Conservation (phyloP, 2,329 filamentous ascomycete species). For the Microdochium nivale region DNA sequence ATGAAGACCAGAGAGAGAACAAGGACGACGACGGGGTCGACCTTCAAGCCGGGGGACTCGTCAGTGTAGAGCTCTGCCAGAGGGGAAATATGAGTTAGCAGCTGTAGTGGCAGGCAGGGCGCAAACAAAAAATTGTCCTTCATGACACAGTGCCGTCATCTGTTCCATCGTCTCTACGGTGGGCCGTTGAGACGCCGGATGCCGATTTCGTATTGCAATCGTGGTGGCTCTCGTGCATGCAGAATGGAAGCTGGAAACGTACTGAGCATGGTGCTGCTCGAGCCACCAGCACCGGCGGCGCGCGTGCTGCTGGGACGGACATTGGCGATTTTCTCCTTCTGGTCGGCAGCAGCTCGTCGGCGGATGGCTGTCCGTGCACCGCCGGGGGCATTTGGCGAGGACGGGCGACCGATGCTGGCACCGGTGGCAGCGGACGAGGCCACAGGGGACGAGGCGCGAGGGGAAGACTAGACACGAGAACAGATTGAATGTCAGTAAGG, state of each 20-base stretch:
- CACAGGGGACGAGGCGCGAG: slow-evolving; percentile 50
- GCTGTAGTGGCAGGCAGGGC: too few species aligned
- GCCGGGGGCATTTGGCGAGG: slow-evolving; percentile 82
- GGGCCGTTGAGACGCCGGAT: too few species aligned
- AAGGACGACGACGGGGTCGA: slow-evolving; percentile 94
- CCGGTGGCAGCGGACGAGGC: slow-evolving; percentile 53
- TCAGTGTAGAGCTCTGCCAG: slow-evolving; percentile 83
- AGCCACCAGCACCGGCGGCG: slow-evolving; percentile 88
- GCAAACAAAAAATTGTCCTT: too few species aligned
- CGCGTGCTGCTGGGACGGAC: slow-evolving; percentile 85
- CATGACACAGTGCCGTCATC: too few species aligned
- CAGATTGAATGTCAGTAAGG: not conserved
- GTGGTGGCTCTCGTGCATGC: too few species aligned
- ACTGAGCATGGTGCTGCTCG: slow-evolving; percentile 98
- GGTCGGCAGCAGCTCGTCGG: slow-evolving; percentile 88
- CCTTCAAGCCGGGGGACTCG: slow-evolving; percentile 93
- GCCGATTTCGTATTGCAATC: too few species aligned
- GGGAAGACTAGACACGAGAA: slow-evolving; percentile 40
- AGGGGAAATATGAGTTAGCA: slow-evolving; percentile 14
- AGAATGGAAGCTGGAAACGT: slow-evolving; percentile 29
- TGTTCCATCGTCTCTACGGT: slow-evolving; percentile 7
- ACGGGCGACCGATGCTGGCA: slow-evolving; percentile 65
- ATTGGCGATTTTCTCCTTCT: slow-evolving; percentile 96
- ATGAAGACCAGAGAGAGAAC: slow-evolving; percentile 97
- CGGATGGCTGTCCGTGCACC: slow-evolving; percentile 93